Evolutionary conservation across 805 yeast species (phyloP), one percentile per base, ranked within the genome.

Genomic region (Torulaspora gathmanii): DNA sequence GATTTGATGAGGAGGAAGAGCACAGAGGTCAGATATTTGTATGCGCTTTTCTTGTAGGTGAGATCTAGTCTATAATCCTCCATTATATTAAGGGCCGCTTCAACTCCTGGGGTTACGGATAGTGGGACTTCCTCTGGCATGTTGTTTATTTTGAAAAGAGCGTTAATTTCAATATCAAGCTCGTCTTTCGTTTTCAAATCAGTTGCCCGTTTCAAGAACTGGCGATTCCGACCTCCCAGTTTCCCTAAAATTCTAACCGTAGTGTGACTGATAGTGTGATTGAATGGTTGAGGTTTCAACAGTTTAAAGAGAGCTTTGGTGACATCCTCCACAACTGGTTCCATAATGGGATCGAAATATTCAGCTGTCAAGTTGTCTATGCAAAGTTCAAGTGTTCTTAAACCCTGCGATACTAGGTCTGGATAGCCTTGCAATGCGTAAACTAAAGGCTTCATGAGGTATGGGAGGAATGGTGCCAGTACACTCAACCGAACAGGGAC

Each of bases 291-390:
- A 1, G 99, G 99, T 57, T 82, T 82, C 53, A 93, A 67, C 55
- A 91, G 93, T 50, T 79, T 82, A 91, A 96, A 93, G 27, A 93
- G 71, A 0, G 97, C 95, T 30, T 83, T 82, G 87, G 90, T 86
- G 1, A 95, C 89, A 55, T 93, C 97, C 49, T 86, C 95, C 43
- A 91, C 82, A 1, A 90, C 97, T 0, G 99, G 98, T 59, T 90
- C 97, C 49, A 93, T 82, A 61, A 93, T 90, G 2, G 99, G 98
- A 57, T 93, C 99, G 64, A 93, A 89, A 64, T 90, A 93, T 53
- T 90, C 95, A 0, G 98, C 95, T 0, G 98, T 95, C 49, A 93
- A 67, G 58, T 95, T 93, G 58, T 93, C 99, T 19, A 93, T 96
- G 61, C 99, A 93, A 5, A 93, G 73, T 61, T 93, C 99, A 46